Percentiles rank a stretch among this genome's conserved stretches.
Conservation (phyloP, 495 filamentous ascomycete genomes). For the Hypoxylon trugodes region DNA sequence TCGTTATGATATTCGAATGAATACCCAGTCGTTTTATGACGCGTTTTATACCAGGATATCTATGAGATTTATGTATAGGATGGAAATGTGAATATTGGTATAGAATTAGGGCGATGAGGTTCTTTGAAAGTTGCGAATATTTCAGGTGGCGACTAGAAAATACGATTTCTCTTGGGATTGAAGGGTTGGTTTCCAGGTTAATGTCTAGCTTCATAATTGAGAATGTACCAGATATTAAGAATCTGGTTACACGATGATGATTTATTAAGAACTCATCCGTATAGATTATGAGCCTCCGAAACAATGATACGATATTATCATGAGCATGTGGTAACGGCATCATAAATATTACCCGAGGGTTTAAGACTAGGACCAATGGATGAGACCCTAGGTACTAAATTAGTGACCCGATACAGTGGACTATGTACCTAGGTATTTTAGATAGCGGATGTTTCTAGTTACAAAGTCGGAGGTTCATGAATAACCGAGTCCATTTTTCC, state of each 20-base stretch:
- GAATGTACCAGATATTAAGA: neutral
- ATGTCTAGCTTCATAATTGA: neutral
- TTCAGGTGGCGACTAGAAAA: constrained; percentile 8
- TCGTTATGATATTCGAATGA: constrained; percentile 1
- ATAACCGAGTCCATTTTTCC: constrained; percentile 19
- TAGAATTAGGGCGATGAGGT: constrained; percentile 2
- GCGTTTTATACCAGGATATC: constrained; percentile 6
- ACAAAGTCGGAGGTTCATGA: constrained; percentile 20
- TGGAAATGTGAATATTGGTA: neutral
- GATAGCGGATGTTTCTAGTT: neutral
- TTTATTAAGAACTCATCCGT: neutral
- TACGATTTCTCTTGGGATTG: neutral
- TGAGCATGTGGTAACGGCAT: constrained; percentile 21
- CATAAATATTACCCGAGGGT: constrained; percentile 28
- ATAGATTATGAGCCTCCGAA: neutral
- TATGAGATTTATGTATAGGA: constrained; percentile 4
- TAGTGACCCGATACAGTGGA: constrained; percentile 11
- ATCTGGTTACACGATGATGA: neutral
- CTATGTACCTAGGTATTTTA: neutral
- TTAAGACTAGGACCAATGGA: constrained; percentile 24
- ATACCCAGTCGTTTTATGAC: constrained; percentile 2
- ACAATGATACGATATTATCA: constrained; percentile 14
- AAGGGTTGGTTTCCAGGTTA: neutral
- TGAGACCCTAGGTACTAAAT: constrained; percentile 15
- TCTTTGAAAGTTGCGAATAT: constrained; percentile 1